Evolutionary conservation across 306 rosid genomes (phyloP).

Genomic region (Betula pendula): DNA sequence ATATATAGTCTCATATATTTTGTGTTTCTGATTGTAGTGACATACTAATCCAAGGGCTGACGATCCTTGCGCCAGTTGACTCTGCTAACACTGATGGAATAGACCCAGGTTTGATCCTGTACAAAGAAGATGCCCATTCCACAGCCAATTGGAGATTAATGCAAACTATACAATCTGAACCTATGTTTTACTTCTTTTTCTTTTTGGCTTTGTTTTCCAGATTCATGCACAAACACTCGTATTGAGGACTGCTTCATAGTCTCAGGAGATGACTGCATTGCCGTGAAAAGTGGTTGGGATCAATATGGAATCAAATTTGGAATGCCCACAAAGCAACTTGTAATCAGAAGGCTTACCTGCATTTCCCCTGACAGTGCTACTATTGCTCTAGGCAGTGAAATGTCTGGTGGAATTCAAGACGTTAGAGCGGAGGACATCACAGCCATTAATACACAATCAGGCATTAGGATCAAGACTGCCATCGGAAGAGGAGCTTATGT

Average conservation of each 20-base stretch:
- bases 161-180: neutral
- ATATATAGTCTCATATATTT: neutral
- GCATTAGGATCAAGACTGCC: slow-evolving; percentile 62
- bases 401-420: slow-evolving; percentile 79
- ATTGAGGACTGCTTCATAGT: slow-evolving; percentile 69
- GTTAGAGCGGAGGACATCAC: slow-evolving; percentile 61
- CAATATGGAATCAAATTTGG: slow-evolving; percentile 58
- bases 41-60: too few relatives aligned
- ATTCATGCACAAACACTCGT: slow-evolving; percentile 49
- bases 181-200: neutral
- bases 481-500: slow-evolving; percentile 67
- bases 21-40: slow-evolving; percentile 33
- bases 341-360: slow-evolving; percentile 54
- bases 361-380: slow-evolving; percentile 65
- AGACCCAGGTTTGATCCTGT: too few relatives aligned
- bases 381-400: slow-evolving; percentile 83
- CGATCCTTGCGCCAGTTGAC: too few relatives aligned
- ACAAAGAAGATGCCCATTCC: too few relatives aligned
- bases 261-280: slow-evolving; percentile 73
- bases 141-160: too few relatives aligned
- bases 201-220: slow-evolving; percentile 20
- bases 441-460: slow-evolving; percentile 58
- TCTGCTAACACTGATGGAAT: too few relatives aligned
- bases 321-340: slow-evolving; percentile 54
- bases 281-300: slow-evolving; percentile 78